Base-by-base conservation (phyloP, 202 grass and related monocot species). In the Setaria italica region DNA sequence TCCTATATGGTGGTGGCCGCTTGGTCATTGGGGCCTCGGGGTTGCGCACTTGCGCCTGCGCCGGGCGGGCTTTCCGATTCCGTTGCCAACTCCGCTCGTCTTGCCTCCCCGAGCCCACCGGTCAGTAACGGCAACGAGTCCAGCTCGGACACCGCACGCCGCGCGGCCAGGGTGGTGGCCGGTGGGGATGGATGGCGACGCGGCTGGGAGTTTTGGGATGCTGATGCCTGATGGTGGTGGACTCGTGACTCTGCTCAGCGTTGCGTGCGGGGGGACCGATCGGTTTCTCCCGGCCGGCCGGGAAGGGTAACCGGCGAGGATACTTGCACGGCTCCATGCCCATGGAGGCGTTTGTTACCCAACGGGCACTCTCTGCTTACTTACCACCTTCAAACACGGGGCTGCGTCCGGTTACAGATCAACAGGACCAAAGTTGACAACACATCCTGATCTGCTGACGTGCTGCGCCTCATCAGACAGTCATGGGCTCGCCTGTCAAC, bases 321-420 rank as follows among this genome's bases (percentile, higher is more conserved):
- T 71, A 5, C 69, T 72, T 72, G 69, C 69, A 72, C 69, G 69
- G 15, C 69, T 72, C 45, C 69, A 41, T 41, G 39, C 39, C 4
- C 35, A 3, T 37, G 35, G 35, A 37, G 35, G 35, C 35, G 35
- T 37, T 37, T 37, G 35, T 70, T 46, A 63, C 29, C 56, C 54
- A 9, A n/a, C 19, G n/a, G 57, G 1, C n/a, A 21, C 56, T 0
- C 6, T 35, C 5, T 17, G 19, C 7, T 16, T 6, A 19, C 17
- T 57, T 17, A 41, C 39, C 55, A 7, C 6, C 19, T n/a, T 21
- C 39, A 20, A 58, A 21, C 19, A 58, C 55, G 7, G 17, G 19
- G 7, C 55, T 62, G 58, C 21, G 10, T 29, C 57, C 9, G 57
- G 57, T 29, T 25, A 60, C n/a, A 4, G 9, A 29, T 32, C 59